phyloP scores from a whole-genome alignment of 306 rosid genomes.

The Corylus heterophylla region DNA sequence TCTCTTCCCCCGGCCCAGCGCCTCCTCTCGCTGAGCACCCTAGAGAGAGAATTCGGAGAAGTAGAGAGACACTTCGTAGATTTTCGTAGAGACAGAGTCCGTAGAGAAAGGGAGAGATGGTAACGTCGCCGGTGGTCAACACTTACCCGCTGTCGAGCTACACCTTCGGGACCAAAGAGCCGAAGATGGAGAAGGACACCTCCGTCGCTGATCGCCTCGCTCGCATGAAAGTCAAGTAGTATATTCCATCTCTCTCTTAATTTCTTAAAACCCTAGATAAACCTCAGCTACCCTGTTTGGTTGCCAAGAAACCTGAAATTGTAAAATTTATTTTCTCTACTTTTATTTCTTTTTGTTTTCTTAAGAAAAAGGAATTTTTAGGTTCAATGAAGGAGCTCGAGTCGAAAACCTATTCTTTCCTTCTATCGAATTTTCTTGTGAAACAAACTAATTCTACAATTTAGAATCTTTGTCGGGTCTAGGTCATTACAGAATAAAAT shows the following conservation, averaged over 20 bases:
- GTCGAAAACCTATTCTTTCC: neutral
- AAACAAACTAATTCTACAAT: neutral
- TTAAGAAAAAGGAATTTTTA: neutral
- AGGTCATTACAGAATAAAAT: neutral
- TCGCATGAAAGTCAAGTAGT: slow-evolving; percentile 97
- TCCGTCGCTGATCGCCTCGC: slow-evolving; percentile 99
- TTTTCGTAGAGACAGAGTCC: neutral
- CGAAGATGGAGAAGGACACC: slow-evolving; percentile 99
- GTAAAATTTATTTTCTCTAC: neutral
- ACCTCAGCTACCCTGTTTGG: neutral
- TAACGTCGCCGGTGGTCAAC: slow-evolving; percentile 80
- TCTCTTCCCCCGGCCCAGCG: neutral
- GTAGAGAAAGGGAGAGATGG: slow-evolving; percentile 43
- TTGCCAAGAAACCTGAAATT: neutral
- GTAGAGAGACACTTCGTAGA: neutral
- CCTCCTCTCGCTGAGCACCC: neutral
- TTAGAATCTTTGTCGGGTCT: neutral
- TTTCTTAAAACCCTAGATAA: slow-evolving; percentile 48
- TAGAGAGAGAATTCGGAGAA: slow-evolving; percentile 1
- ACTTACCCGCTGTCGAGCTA: slow-evolving; percentile 96
- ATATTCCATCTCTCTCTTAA: neutral
- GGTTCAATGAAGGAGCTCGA: neutral
- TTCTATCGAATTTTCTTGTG: neutral
- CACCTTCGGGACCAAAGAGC: slow-evolving; percentile 99
- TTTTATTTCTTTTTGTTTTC: neutral